These are phyloP conservation scores for Colletotrichum lini DNA, from an alignment of 2,329 filamentous ascomycete genomes.

Conservation along the genomic window DNA sequence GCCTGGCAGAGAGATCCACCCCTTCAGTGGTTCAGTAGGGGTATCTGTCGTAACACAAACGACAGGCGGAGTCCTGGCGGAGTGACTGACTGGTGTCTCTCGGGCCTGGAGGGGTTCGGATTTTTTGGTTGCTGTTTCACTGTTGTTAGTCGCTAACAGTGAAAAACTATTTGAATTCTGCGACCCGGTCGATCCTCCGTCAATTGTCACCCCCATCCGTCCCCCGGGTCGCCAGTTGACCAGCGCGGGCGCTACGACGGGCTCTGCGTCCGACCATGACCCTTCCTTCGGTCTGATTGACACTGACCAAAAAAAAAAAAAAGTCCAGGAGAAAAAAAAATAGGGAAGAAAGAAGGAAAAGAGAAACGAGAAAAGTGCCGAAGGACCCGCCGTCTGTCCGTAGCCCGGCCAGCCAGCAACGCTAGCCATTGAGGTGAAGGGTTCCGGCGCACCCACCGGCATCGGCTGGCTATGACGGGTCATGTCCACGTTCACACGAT, in stretches of 20 bases:
- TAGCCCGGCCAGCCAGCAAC: not conserved
- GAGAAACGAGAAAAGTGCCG: conserved; percentile 4
- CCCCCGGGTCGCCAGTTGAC: conserved; percentile 6
- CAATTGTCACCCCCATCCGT: not conserved
- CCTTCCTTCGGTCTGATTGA: not conserved
- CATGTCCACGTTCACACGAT: conserved; percentile 9
- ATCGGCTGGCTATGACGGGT: not conserved
- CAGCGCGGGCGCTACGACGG: conserved; percentile 12
- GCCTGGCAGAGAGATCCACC: conserved; percentile 22
- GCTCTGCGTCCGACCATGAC: conserved; percentile 10
- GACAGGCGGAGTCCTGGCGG: not conserved
- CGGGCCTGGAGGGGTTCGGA: not conserved
- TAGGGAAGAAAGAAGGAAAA: not conserved
- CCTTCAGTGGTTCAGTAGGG: not conserved
- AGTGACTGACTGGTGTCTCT: not conserved
- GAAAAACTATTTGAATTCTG: conserved; percentile 22
- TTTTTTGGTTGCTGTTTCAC: conserved; percentile 35
- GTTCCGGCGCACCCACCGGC: not conserved
- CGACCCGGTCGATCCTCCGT: conserved; percentile 34
- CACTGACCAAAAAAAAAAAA: not conserved
- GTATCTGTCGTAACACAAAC: not conserved
- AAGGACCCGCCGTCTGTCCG: conserved; percentile 15
- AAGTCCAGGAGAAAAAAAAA: not conserved
- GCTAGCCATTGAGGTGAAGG: not conserved
- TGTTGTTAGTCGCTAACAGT: conserved; percentile 38